Percentiles rank a stretch among this genome's conserved stretches.
Conservation (phyloP, 2,329 filamentous ascomycete species). For the Metarhizium brunneum region DNA sequence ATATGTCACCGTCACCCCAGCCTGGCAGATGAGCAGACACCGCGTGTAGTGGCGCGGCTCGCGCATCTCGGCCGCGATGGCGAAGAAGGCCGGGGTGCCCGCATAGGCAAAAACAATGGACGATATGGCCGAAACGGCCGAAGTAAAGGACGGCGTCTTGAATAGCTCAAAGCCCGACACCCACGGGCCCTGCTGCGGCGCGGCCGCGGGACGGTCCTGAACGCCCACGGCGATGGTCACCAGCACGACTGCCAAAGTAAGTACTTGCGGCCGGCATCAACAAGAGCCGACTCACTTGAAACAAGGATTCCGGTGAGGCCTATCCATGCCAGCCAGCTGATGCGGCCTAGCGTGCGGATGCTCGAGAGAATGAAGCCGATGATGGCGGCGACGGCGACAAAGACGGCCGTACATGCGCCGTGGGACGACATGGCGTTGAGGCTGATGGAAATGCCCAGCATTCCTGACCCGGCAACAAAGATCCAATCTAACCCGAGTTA, state of each 20-base stretch:
- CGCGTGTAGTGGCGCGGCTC: conserved; percentile 19
- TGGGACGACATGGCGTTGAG: conserved; percentile 27
- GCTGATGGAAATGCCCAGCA: conserved; percentile 27
- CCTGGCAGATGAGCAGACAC: conserved; percentile 17
- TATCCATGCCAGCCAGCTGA: conserved; percentile 19
- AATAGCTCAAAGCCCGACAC: conserved; percentile 19
- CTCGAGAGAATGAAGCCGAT: conserved; percentile 17
- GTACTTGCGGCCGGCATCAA: background rate
- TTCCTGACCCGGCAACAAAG: conserved; percentile 25
- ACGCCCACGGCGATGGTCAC: conserved; percentile 3
- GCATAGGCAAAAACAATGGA: conserved; percentile 27
- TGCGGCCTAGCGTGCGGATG: conserved; percentile 16
- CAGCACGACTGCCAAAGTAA: background rate
- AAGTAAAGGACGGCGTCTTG: conserved; percentile 19
- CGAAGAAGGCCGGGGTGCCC: conserved; percentile 25
- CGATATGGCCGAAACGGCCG: conserved; percentile 21
- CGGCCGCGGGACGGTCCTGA: conserved; percentile 12
- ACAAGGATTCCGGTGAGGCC: conserved; percentile 13
- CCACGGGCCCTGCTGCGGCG: conserved; percentile 14
- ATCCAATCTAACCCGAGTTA: conserved; percentile 8
- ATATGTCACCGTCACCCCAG: conserved; percentile 22
- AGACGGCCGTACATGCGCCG: conserved; percentile 12
- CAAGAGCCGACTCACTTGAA: conserved; percentile 5
- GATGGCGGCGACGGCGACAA: conserved; percentile 21
- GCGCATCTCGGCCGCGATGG: conserved; percentile 23